Conservation (phyloP, 345 rosid species). For the Erysimum cheiranthoides region DNA sequence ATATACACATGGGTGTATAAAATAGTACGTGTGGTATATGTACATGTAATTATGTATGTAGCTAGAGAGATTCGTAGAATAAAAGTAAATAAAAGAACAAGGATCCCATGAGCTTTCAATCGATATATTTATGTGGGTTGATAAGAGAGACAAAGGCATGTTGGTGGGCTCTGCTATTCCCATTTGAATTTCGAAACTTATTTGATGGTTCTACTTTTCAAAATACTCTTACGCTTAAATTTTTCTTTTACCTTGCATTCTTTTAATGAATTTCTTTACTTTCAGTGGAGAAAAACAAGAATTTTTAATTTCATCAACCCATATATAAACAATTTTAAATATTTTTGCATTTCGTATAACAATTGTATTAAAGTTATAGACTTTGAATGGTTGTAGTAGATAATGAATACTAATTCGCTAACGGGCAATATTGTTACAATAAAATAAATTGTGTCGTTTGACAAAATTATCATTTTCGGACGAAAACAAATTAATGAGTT, state of each 20-base stretch:
- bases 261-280: too few species aligned
- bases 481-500: not conserved
- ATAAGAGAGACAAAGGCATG: conserved; percentile 42
- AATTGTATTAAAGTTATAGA: not conserved
- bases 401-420: too few species aligned
- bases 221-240: not conserved
- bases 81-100: conserved; percentile 35
- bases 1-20: not conserved
- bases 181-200: conserved; percentile 33
- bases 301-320: not conserved
- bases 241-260: not conserved
- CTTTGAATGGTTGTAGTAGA: too few species aligned
- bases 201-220: conserved; percentile 9
- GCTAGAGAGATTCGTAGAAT: conserved; percentile 1
- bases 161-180: conserved; percentile 41
- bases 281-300: not conserved
- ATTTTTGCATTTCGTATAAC: not conserved
- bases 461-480: not conserved
- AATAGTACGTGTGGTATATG: not conserved
- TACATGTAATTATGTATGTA: not conserved
- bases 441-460: conserved; percentile 16
- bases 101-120: conserved; percentile 50
- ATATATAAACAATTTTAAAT: not conserved
- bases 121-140: conserved; percentile 53
- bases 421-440: not conserved